These are phyloP conservation scores for Cladosporium sp. DNA, from an alignment of 2,329 filamentous ascomycete genomes.

Conservation along the genomic window DNA sequence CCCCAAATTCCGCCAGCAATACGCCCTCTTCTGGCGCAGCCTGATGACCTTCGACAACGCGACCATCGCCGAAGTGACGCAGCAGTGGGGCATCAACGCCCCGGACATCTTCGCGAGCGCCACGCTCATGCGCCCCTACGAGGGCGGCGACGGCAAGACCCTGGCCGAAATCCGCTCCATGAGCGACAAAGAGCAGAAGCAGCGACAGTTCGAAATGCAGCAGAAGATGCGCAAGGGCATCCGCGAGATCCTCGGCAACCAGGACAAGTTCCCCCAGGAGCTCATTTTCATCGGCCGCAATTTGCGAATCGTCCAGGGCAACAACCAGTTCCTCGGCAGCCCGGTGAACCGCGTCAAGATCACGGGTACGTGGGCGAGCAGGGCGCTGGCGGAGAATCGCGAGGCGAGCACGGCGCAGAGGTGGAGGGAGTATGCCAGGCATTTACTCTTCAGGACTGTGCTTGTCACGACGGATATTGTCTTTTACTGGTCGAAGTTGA, in stretches of 20 bases:
- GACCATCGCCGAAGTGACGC: constrained; percentile 68
- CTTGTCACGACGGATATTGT: constrained; percentile 72
- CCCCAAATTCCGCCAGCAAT: constrained; percentile 77
- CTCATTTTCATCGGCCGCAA: constrained; percentile 90
- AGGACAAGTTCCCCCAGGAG: constrained; percentile 84
- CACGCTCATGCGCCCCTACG: constrained; percentile 85
- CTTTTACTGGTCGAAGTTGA: constrained; percentile 76
- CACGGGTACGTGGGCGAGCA: constrained; percentile 83
- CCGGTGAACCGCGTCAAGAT: constrained; percentile 92
- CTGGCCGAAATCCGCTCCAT: constrained; percentile 49
- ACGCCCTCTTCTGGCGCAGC: constrained; percentile 87
- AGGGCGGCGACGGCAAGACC: constrained; percentile 71
- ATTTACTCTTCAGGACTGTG: constrained; percentile 77
- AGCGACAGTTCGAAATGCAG: constrained; percentile 74
- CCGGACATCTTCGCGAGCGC: constrained; percentile 88
- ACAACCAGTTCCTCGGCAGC: constrained; percentile 85
- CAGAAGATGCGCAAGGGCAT: constrained; percentile 66
- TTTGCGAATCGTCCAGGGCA: constrained; percentile 87
- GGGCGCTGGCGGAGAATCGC: constrained; percentile 72
- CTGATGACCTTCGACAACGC: constrained; percentile 90
- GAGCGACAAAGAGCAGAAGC: constrained; percentile 51
- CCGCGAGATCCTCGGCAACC: constrained; percentile 76
- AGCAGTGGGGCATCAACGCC: constrained; percentile 81
- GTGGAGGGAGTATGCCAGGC: constrained; percentile 66
- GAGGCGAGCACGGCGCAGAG: constrained; percentile 61